phyloP scores from a whole-genome alignment of 306 rosid species.

The Cucurbita argyrosperma region DNA sequence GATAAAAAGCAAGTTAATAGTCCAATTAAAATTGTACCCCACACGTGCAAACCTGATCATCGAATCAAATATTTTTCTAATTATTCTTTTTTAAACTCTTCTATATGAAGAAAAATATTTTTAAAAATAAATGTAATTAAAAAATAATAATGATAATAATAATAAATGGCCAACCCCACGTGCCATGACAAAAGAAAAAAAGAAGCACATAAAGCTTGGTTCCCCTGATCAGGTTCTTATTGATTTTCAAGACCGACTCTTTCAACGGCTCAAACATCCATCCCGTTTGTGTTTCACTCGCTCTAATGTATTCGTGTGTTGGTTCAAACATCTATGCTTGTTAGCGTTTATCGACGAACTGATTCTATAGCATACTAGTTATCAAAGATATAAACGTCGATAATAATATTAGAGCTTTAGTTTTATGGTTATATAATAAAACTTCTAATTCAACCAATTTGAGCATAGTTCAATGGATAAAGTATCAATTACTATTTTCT shows the following conservation, averaged over 20 bases:
- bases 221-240: too few species aligned
- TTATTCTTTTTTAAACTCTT: not conserved
- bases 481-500: too few species aligned
- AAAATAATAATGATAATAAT: not conserved
- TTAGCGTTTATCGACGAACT: too few species aligned
- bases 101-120: not conserved
- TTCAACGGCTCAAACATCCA: not conserved
- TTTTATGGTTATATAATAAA: too few species aligned
- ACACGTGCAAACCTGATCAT: not conserved
- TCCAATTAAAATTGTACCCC: not conserved
- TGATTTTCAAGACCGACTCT: not conserved
- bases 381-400: too few species aligned
- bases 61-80: not conserved
- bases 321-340: too few species aligned
- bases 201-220: not conserved
- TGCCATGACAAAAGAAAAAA: not conserved
- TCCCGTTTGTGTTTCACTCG: not conserved
- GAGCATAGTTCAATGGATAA: too few species aligned
- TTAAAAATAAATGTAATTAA: not conserved
- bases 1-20: not conserved
- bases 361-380: too few species aligned
- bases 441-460: too few species aligned
- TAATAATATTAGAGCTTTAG: too few species aligned
- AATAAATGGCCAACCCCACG: conserved; percentile 5
- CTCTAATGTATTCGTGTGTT: not conserved